Base-by-base conservation (phyloP, 768 basidiomycete genomes). In the Trametes coccinea region DNA sequence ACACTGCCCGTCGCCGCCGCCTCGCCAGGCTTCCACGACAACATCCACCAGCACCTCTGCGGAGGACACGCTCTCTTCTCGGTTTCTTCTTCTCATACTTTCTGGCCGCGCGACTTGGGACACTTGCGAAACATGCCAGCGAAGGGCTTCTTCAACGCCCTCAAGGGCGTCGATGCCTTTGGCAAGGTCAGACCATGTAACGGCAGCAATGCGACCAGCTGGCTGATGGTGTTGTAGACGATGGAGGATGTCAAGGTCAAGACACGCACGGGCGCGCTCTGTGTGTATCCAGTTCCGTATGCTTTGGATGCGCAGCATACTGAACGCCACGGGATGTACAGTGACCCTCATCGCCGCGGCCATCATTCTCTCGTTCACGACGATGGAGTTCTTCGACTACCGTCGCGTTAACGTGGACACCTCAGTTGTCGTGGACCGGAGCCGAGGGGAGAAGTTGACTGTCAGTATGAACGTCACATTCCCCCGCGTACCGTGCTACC, bases 191-290 rank as follows among this genome's bases (percentile, higher is more conserved):
- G 81, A 67, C 58, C 41, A 43, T 43, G 41, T 8, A 37, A 5
- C 34, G 34, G 11, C 34, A 37, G 34, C 34, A 5, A 11, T 37
- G 34, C 34, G 34, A 37, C 11, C 34, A 22, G 34, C 11, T 5
- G 11, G 34, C 34, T 37, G 11, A 37, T 37, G 34, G 34, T 6
- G 11, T 37, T 37, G 34, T 69, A 99, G 96, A 99, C 97, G 40
- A 93, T 93, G 74, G 97, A 98, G 72, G 97, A 99, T 81, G 97
- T 99, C 65, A 98, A 98, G 79, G 93, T 99, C 77, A 95, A 95
- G 82, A 98, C 97, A 37, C 86, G 95, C 60, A 93, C 92, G 48
- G 95, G 92, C 67, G 96, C 92, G 66, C 80, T 95, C 68, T 80
- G 95, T 96, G 68, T 74, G 92, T 61, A 37, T 51, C 48, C 40